Evolutionary conservation across 192 early-diverging fungal genomes (phyloP).

Genomic region (Coemansia aciculifera): DNA sequence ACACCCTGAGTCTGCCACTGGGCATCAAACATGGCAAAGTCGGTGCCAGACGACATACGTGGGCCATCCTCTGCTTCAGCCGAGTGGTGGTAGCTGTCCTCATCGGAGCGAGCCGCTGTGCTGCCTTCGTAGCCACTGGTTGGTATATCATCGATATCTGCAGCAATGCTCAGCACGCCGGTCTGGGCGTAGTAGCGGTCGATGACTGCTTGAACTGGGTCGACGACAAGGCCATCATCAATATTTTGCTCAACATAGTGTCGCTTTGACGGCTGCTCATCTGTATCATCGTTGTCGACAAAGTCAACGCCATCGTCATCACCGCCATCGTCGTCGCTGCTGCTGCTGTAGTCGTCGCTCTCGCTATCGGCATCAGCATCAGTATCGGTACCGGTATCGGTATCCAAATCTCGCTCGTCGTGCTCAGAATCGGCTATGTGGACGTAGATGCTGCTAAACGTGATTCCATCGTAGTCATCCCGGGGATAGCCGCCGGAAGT

Average conservation of each 20-base stretch:
- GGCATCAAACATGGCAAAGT: slow-evolving; percentile 7
- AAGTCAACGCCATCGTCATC: not conserved
- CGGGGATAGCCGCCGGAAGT: not conserved
- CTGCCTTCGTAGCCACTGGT: slow-evolving; percentile 7
- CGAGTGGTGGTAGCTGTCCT: not conserved
- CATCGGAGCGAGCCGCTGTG: slow-evolving; percentile 1
- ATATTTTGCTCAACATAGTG: not conserved
- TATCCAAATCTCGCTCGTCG: slow-evolving; percentile 5
- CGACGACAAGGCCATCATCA: slow-evolving; percentile 23
- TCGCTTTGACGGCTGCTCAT: not conserved
- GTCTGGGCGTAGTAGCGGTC: slow-evolving; percentile 45
- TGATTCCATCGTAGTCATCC: slow-evolving; percentile 12
- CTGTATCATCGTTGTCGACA: not conserved
- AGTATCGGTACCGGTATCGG: slow-evolving; percentile 8
- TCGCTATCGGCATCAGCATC: slow-evolving; percentile 14
- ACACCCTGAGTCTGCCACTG: slow-evolving; percentile 11
- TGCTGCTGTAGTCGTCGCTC: slow-evolving; percentile 4
- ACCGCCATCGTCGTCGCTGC: slow-evolving; percentile 4
- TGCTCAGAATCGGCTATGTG: not conserved
- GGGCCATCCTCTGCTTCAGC: not conserved
- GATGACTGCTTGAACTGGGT: slow-evolving; percentile 42
- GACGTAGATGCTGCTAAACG: not conserved
- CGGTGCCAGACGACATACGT: not conserved
- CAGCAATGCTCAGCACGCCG: slow-evolving; percentile 26
- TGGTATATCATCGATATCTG: slow-evolving; percentile 47